Conservation (phyloP, 352 stramenopile genomes). For the Aphanomyces stellatus region DNA sequence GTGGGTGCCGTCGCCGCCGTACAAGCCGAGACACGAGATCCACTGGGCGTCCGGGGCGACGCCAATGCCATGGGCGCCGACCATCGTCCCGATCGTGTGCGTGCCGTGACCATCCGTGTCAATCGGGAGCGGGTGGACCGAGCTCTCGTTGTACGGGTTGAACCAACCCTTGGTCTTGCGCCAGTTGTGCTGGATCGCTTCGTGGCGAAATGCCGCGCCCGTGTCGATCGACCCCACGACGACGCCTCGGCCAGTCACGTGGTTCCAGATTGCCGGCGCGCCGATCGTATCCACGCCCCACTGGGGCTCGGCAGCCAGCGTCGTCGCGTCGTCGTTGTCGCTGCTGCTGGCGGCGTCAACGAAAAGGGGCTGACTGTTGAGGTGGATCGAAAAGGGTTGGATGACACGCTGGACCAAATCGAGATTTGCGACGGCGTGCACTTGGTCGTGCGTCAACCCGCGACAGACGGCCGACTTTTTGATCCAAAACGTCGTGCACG, state of each 20-base stretch:
- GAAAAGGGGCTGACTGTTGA: not conserved
- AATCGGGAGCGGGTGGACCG: slow-evolving; percentile 23
- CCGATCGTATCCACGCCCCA: slow-evolving; percentile 17
- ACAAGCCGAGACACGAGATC: slow-evolving; percentile 28
- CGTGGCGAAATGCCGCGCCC: slow-evolving; percentile 10
- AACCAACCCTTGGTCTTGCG: slow-evolving; percentile 40
- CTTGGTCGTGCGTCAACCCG: not conserved
- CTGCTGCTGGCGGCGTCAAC: not conserved
- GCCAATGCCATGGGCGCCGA: slow-evolving; percentile 24
- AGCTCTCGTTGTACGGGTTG: slow-evolving; percentile 29
- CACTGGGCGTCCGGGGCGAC: slow-evolving; percentile 25
- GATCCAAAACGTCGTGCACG: not conserved
- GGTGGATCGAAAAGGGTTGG: not conserved
- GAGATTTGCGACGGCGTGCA: not conserved
- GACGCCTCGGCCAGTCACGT: slow-evolving; percentile 5
- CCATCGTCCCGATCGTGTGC: slow-evolving; percentile 29
- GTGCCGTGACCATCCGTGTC: slow-evolving; percentile 32
- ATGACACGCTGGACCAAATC: not conserved
- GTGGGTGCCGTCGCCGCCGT: slow-evolving; percentile 13
- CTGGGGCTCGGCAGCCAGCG: not conserved
- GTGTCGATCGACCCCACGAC: slow-evolving; percentile 23
- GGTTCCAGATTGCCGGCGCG: slow-evolving; percentile 8
- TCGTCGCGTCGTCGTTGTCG: not conserved
- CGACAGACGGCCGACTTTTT: not conserved
- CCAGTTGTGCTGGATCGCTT: slow-evolving; percentile 24